Base-by-base conservation (phyloP, 129 eudicot species). In the Flaveria sonorensis region DNA sequence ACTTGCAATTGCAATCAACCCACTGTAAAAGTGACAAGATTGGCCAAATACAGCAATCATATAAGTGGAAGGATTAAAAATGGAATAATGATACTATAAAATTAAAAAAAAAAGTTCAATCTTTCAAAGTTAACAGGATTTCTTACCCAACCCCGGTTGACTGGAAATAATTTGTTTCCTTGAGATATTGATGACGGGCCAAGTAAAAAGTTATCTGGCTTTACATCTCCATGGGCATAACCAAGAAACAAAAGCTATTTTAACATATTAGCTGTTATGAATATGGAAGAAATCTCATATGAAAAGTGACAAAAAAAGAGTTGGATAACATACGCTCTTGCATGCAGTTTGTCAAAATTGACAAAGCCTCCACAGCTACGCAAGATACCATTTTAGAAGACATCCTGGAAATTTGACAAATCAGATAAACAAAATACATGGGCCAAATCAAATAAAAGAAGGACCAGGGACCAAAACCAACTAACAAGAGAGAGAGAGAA, bases 121-220 rank as follows among this genome's bases (percentile, higher is more conserved):
- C 23, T n/a, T n/a, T 2, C 1, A 7, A 16, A 3, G 23, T 52
- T 6, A 53, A 48, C 43, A 23, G 30, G 21, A 36, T 53, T 53
- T 47, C 77, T 76, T 18, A 90, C 96, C 96, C 73, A 90, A 81
- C 23, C 96, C 96, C 88, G 82, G 79, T 90, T 30, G 36, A 30
- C 28, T 1, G 28, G 28, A 24, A 24, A 24, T n/a, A n/a, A n/a
- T n/a, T n/a, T n/a, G n/a, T n/a, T n/a, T n/a, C n/a, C n/a, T n/a
- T n/a, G n/a, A n/a, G n/a, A n/a, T n/a, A n/a, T n/a, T n/a, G n/a
- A n/a, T n/a, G n/a, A n/a, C n/a, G n/a, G n/a, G n/a, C n/a, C n/a
- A n/a, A n/a, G n/a, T n/a, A n/a, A n/a, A n/a, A n/a, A n/a, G n/a
- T n/a, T n/a, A n/a, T n/a, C n/a, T n/a, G n/a, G n/a, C n/a, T n/a